Evolutionary conservation across 2,329 filamentous ascomycete species (phyloP).

Genomic region (Stachybotrys chartarum): DNA sequence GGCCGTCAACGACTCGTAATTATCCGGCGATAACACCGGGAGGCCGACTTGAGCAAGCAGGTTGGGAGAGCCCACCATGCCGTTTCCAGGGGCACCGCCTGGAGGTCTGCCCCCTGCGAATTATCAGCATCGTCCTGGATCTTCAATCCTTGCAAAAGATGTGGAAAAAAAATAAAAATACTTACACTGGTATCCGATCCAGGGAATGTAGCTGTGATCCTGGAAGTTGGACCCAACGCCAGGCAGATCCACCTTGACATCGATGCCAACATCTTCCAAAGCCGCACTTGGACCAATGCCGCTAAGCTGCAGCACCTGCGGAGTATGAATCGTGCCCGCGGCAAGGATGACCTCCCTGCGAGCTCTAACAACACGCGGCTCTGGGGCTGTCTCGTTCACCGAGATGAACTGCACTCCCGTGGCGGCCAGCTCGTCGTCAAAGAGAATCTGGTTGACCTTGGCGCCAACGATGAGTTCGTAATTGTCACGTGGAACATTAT

Average conservation of each 20-base stretch:
- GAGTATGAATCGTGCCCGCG: constrained; percentile 28
- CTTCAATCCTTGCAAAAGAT: neutral
- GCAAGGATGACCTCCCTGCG: constrained; percentile 28
- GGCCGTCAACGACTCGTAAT: constrained; percentile 10
- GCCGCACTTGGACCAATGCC: constrained; percentile 31
- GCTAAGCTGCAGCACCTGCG: constrained; percentile 34
- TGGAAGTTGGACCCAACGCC: constrained; percentile 36
- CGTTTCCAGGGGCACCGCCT: constrained; percentile 2
- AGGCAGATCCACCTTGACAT: constrained; percentile 30
- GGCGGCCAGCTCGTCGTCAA: constrained; percentile 13
- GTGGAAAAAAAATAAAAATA: neutral
- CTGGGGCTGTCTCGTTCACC: constrained; percentile 7
- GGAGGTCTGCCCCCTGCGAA: constrained; percentile 2
- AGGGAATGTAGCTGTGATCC: constrained; percentile 23
- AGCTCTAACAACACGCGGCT: constrained; percentile 14
- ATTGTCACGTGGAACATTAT: constrained; percentile 13
- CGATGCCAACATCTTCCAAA: constrained; percentile 26
- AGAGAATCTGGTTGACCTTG: constrained; percentile 13
- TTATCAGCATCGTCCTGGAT: neutral
- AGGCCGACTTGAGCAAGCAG: constrained; percentile 14
- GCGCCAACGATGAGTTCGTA: constrained; percentile 16
- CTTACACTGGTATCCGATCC: constrained; percentile 11
- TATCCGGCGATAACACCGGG: constrained; percentile 11
- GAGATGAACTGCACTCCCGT: constrained; percentile 20
- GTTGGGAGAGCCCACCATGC: constrained; percentile 6